Conservation (phyloP, 441 rosid species). For the Pelargonium fulgidum region DNA sequence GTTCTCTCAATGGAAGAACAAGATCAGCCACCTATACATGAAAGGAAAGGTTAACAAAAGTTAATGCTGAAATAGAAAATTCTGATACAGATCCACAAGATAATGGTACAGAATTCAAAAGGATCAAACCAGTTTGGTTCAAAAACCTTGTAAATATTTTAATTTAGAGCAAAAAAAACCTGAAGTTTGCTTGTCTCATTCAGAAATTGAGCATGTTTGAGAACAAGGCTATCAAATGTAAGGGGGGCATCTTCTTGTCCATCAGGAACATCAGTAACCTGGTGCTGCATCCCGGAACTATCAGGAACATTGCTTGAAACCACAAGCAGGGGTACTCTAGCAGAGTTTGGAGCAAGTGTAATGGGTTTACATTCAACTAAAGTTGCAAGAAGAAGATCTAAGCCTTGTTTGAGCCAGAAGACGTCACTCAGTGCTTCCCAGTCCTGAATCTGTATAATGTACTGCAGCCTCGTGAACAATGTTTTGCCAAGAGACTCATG, state of each 20-base stretch:
- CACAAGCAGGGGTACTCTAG: conserved; percentile 67
- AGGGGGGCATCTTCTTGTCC: conserved; percentile 62
- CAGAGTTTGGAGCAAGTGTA: conserved; percentile 93
- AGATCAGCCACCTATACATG: conserved; percentile 79
- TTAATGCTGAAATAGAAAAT: conserved; percentile 5
- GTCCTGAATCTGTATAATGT: conserved; percentile 80
- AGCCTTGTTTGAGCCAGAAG: conserved; percentile 99
- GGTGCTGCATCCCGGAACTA: conserved; percentile 50
- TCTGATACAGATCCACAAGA: background rate
- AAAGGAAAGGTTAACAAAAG: conserved; percentile 16
- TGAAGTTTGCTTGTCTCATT: conserved; percentile 79
- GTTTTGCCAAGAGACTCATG: conserved; percentile 76
- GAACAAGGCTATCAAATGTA: conserved; percentile 67
- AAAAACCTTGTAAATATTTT: background rate
- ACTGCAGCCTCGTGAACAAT: conserved; percentile 73
- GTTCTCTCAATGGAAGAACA: conserved; percentile 78
- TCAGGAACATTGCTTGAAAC: conserved; percentile 49
- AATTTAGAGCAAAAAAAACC: conserved; percentile 32
- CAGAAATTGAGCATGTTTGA: conserved; percentile 81
- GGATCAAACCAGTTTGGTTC: background rate
- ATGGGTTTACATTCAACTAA: conserved; percentile 82
- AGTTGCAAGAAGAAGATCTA: conserved; percentile 91
- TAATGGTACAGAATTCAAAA: conserved; percentile 2
- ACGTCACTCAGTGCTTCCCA: conserved; percentile 99
- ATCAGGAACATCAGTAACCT: conserved; percentile 48